Base-by-base conservation (phyloP, 2,329 filamentous ascomycete species). In the Pseudofabraea citricarpa region DNA sequence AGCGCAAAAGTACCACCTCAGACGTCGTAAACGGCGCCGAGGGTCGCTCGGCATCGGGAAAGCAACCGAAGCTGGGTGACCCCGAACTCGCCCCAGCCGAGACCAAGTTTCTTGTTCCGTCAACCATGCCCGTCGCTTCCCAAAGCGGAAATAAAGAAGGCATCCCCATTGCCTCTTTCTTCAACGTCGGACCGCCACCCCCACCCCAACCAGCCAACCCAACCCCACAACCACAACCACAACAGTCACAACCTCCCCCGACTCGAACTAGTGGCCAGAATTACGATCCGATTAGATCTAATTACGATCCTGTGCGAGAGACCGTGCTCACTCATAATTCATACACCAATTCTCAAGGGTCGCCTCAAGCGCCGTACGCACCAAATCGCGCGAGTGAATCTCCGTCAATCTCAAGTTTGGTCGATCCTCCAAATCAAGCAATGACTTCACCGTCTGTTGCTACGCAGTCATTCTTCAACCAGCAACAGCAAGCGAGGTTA, bases 211-310 rank as follows among this genome's bases (percentile, higher is more conserved):
- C 43, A 46, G 55, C 44, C 41, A 39, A 32, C 5, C 15, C 23
- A 31, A 15, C 39, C n/a, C 15, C 39, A 23, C 13, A 26, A 21
- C 29, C 27, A 35, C 69, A 71, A 41, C 65, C 73, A 45, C 71
- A 68, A 50, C 64, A 49, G 47, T 22, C 35, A 5, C 35, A 22
- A 21, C 18, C 35, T 13, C 35, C 19, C 5, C 68, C 33, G 7
- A 67, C 72, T 38, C 72, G 84, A 39, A 82, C 83, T 12, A 86
- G 85, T 57, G 85, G 89, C 33, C 87, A 89, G 58, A 88, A 85
- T 56, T 96, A 93, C 66, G 90, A 96, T 63, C 90, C 90, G 1
- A 90, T 95, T 51, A 80, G 90, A 36, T 77, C 85, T n/a, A 81
- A 76, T 51, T 83, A 81, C 53, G 79, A 83, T 53, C 79, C 79